Evolutionary conservation across 2,329 filamentous ascomycete species (phyloP).

Genomic region (Arachnopeziza araneosa): DNA sequence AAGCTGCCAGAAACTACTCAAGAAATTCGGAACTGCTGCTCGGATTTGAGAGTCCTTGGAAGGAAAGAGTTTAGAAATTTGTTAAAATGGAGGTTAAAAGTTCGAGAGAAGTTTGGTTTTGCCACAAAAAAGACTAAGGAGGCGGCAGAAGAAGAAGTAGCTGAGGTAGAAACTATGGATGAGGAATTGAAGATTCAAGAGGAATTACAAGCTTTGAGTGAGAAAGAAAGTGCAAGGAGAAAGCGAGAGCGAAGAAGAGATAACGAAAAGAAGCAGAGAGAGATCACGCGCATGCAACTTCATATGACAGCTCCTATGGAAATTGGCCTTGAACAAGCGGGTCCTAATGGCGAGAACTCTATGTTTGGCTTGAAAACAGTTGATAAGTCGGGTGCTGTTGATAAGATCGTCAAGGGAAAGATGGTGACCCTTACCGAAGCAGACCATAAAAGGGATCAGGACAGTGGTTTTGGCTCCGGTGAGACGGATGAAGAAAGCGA

Average conservation of each 20-base stretch:
- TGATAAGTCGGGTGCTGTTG: constrained; percentile 67
- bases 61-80: constrained; percentile 91
- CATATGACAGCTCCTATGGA: constrained; percentile 96
- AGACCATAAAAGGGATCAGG: constrained; percentile 51
- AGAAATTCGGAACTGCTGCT: constrained; percentile 73
- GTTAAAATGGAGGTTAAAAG: constrained; percentile 81
- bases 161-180: constrained; percentile 83
- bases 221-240: constrained; percentile 69
- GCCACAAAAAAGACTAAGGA: constrained; percentile 55
- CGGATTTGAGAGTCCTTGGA: constrained; percentile 83
- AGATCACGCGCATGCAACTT: constrained; percentile 94
- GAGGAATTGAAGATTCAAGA: constrained; percentile 89
- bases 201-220: constrained; percentile 75
- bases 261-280: constrained; percentile 91
- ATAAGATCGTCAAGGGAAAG: constrained; percentile 67
- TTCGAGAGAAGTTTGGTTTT: constrained; percentile 87
- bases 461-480: constrained; percentile 51
- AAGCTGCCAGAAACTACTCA: constrained; percentile 81
- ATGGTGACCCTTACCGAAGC: constrained; percentile 64
- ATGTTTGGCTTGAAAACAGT: constrained; percentile 84
- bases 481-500: constrained; percentile 60
- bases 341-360: constrained; percentile 70
- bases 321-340: constrained; percentile 84
- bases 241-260: constrained; percentile 81
- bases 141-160: constrained; percentile 66